Percentiles rank a stretch among this genome's conserved stretches.
Evolutionary conservation across 2,329 filamentous ascomycete genomes (phyloP).

Genomic region (Thermothelomyces thermophilus): DNA sequence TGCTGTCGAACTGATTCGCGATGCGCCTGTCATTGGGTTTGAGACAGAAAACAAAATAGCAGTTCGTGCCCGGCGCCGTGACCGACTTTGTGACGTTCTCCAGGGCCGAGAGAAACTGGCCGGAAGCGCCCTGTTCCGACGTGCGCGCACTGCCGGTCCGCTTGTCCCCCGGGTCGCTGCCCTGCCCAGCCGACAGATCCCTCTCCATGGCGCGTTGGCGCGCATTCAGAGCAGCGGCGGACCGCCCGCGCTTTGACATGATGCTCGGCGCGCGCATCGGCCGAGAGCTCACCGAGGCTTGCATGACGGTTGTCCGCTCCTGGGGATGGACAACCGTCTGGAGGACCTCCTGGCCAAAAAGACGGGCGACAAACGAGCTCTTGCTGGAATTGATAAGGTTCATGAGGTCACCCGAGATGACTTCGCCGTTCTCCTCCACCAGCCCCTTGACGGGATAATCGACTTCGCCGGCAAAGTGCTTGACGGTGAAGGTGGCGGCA

Average conservation of each 20-base stretch:
- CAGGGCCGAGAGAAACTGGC: conserved; percentile 82
- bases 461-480: conserved; percentile 93
- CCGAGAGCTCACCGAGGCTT: conserved; percentile 93
- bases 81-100: conserved; percentile 88
- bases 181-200: conserved; percentile 39
- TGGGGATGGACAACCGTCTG: conserved; percentile 91
- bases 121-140: conserved; percentile 77
- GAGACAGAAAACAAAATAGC: conserved; percentile 93
- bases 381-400: conserved; percentile 85
- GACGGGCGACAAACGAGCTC: conserved; percentile 78
- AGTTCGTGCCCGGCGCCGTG: conserved; percentile 74
- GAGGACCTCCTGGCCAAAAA: conserved; percentile 94
- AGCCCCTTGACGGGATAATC: conserved; percentile 85
- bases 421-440: conserved; percentile 91
- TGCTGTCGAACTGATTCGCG: conserved; percentile 98
- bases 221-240: conserved; percentile 31
- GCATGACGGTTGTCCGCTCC: conserved; percentile 84
- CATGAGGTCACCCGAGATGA: conserved; percentile 92
- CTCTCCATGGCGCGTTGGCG: conserved; percentile 26
- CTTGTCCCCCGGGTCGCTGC: conserved; percentile 43
- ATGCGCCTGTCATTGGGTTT: conserved; percentile 97
- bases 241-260: conserved; percentile 67
- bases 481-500: conserved; percentile 77
- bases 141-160: conserved; percentile 37
- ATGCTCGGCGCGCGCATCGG: conserved; percentile 89